Evolutionary conservation across 371 early-diverging fungal species (phyloP).

Genomic region (Phascolomyces articulosus): DNA sequence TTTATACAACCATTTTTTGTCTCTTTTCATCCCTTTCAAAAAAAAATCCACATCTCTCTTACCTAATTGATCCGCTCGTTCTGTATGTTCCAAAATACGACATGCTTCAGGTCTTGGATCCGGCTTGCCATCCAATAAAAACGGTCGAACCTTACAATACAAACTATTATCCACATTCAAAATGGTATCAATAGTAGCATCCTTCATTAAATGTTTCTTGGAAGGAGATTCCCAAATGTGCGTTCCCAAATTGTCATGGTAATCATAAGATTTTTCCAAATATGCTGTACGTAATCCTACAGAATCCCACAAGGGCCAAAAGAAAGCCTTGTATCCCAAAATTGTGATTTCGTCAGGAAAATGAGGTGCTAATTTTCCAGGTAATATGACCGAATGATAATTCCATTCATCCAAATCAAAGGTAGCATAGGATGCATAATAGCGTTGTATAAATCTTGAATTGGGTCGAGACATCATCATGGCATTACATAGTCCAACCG

Average conservation of each 20-base stretch:
- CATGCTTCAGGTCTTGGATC: constrained; percentile 37
- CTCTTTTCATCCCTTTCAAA: too few species aligned
- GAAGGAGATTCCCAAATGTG: constrained; percentile 59
- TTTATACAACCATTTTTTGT: too few species aligned
- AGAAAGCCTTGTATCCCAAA: constrained; percentile 43
- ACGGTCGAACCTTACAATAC: constrained; percentile 45
- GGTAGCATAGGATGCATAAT: constrained; percentile 48
- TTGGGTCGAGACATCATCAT: constrained; percentile 53
- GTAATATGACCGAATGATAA: constrained; percentile 55
- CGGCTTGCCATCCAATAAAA: constrained; percentile 35
- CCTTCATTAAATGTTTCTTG: constrained; percentile 45
- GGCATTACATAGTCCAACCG: constrained; percentile 55
- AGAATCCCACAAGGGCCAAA: constrained; percentile 57
- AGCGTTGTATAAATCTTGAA: constrained; percentile 51
- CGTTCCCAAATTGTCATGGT: constrained; percentile 38
- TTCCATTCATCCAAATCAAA: constrained; percentile 51
- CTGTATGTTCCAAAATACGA: constrained; percentile 25
- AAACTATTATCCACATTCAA: constrained; percentile 49
- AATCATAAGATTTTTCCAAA: constrained; percentile 48
- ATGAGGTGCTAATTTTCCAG: constrained; percentile 47
- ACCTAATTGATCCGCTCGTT: constrained; percentile 32
- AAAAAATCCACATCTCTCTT: constrained; percentile 9
- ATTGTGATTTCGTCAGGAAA: constrained; percentile 43
- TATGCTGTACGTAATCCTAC: constrained; percentile 44
- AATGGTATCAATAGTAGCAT: constrained; percentile 32